A percentile compares a stretch with the other conserved stretches of the same genome.
These are phyloP conservation scores for Phytophthora fragariaefolia DNA, from an alignment of 352 stramenopile species.

Conservation along the genomic window DNA sequence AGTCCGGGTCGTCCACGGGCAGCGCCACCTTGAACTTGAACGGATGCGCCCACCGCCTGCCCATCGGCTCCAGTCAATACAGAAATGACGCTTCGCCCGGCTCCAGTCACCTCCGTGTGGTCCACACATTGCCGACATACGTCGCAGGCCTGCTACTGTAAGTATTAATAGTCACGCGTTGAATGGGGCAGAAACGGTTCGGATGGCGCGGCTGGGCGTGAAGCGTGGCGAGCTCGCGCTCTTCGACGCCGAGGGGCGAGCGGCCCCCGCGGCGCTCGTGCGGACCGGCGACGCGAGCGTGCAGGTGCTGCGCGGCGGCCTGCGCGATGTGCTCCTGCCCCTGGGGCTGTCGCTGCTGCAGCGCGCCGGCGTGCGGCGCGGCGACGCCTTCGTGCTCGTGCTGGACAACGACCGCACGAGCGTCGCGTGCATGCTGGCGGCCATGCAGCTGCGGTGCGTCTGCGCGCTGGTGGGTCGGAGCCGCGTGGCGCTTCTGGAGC, in stretches of 20 bases:
- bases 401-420: constrained; percentile 78
- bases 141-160: no score
- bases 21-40: constrained; percentile 16
- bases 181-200: constrained; percentile 23
- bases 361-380: constrained; percentile 35
- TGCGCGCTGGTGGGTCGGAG: constrained; percentile 61
- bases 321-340: constrained; percentile 56
- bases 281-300: constrained; percentile 22
- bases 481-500: constrained; percentile 52
- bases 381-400: constrained; percentile 70
- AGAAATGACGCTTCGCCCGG: not conserved
- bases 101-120: no score
- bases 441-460: constrained; percentile 68
- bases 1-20: constrained; percentile 26
- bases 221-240: constrained; percentile 65
- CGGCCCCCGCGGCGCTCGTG: constrained; percentile 5
- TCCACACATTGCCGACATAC: no score
- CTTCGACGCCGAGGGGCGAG: constrained; percentile 40
- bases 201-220: constrained; percentile 56
- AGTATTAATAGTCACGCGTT: no score
- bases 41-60: constrained; percentile 5
- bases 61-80: constrained; percentile 2
- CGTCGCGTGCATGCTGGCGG: constrained; percentile 73
- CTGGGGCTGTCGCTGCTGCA: constrained; percentile 53
- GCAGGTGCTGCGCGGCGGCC: constrained; percentile 51